Conservation (phyloP, 2,329 filamentous ascomycete species). For the Colletotrichum tofieldiae region DNA sequence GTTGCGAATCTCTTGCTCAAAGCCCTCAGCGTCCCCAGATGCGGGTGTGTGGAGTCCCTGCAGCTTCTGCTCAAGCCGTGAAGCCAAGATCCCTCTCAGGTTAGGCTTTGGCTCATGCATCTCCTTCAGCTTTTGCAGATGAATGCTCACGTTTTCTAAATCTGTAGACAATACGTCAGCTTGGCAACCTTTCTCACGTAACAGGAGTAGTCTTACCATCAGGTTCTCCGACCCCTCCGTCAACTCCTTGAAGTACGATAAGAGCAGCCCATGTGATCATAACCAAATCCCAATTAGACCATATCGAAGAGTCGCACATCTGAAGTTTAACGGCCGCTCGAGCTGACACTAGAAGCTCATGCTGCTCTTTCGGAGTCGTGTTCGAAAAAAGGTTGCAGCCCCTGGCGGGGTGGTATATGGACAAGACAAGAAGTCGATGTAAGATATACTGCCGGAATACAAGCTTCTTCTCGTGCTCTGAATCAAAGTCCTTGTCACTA, state of each 20-base stretch:
- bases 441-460: slow-evolving; percentile 60
- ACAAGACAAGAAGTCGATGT: slow-evolving; percentile 59
- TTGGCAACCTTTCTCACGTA: not conserved
- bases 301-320: slow-evolving; percentile 58
- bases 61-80: slow-evolving; percentile 49
- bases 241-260: slow-evolving; percentile 59
- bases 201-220: slow-evolving; percentile 49
- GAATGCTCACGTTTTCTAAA: slow-evolving; percentile 49
- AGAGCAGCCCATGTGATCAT: slow-evolving; percentile 62
- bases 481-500: slow-evolving; percentile 49
- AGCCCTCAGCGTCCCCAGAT: slow-evolving; percentile 34
- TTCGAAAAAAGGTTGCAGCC: slow-evolving; percentile 58
- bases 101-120: slow-evolving; percentile 49
- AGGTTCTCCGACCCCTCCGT: slow-evolving; percentile 57
- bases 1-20: slow-evolving; percentile 36
- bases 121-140: slow-evolving; percentile 49
- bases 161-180: slow-evolving; percentile 42
- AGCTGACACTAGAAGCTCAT: slow-evolving; percentile 59
- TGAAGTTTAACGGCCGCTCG: slow-evolving; percentile 58
- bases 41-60: slow-evolving; percentile 47
- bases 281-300: slow-evolving; percentile 61
- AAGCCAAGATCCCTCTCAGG: slow-evolving; percentile 46
- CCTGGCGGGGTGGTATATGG: slow-evolving; percentile 60
- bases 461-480: slow-evolving; percentile 53
- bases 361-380: slow-evolving; percentile 56